Conservation (phyloP, 2,329 filamentous ascomycete species). For the Penicillium sp. region DNA sequence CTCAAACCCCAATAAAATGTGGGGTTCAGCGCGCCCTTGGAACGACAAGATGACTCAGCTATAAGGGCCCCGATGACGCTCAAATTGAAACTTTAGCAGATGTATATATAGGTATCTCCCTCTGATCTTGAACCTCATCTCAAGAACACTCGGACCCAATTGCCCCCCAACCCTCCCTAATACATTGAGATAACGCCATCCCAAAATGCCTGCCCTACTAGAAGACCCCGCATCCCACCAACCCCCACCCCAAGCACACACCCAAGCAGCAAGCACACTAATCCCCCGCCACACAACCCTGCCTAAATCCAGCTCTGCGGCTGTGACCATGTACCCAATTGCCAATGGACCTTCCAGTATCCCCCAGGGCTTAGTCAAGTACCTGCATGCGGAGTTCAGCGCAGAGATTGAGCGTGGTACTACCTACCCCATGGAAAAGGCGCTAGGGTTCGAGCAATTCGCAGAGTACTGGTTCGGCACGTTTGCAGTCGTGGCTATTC, state of each 20-base stretch:
- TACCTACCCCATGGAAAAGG: slow-evolving; percentile 42
- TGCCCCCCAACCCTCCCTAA: not conserved
- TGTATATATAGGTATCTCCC: not conserved
- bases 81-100: not conserved
- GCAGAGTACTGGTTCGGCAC: slow-evolving; percentile 42
- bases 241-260: slow-evolving; percentile 26
- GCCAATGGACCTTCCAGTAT: slow-evolving; percentile 22
- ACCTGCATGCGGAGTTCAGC: slow-evolving; percentile 35
- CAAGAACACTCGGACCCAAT: not conserved
- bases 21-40: slow-evolving; percentile 17
- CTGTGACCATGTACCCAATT: slow-evolving; percentile 34
- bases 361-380: slow-evolving; percentile 25
- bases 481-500: slow-evolving; percentile 36
- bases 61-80: not conserved
- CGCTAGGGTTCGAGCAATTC: slow-evolving; percentile 32
- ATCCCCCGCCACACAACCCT: slow-evolving; percentile 25
- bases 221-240: slow-evolving; percentile 35
- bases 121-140: not conserved
- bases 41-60: slow-evolving; percentile 22
- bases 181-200: not conserved
- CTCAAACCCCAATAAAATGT: not conserved
- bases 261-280: slow-evolving; percentile 21
- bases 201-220: slow-evolving; percentile 37
- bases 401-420: slow-evolving; percentile 36
- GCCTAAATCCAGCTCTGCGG: slow-evolving; percentile 18